phyloP scores from a whole-genome alignment of 75 land plant species.

The Ceratopteris richardii region DNA sequence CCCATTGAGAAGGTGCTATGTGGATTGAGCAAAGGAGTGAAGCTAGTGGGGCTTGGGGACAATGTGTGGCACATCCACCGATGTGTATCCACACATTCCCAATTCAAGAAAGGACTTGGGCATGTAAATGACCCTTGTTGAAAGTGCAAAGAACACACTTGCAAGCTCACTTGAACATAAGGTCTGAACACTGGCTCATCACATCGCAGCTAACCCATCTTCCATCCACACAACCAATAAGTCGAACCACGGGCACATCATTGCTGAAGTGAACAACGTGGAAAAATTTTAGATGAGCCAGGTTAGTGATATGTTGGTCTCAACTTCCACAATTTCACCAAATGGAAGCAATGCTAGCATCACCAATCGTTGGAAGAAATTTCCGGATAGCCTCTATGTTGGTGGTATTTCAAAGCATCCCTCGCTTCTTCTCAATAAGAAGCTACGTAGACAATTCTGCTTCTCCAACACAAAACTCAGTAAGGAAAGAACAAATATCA shows the following conservation, averaged over 20 bases:
- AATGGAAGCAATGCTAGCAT: conserved; percentile 51
- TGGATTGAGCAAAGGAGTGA: not conserved
- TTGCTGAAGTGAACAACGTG: too few species aligned
- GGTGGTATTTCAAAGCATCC: too few species aligned
- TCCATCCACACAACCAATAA: too few species aligned
- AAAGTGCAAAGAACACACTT: conserved; percentile 36
- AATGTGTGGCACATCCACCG: conserved; percentile 29
- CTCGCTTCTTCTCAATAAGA: too few species aligned
- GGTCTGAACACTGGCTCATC: conserved; percentile 17
- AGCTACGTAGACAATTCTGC: too few species aligned
- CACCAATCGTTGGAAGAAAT: conserved; percentile 11
- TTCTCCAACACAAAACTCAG: conserved; percentile 5
- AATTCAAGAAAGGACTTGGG: conserved; percentile 61
- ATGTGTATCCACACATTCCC: conserved; percentile 29
- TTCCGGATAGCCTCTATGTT: not conserved
- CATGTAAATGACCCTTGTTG: conserved; percentile 69
- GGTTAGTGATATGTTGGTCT: conserved; percentile 17
- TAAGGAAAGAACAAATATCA: conserved; percentile 58
- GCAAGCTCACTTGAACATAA: conserved; percentile 10
- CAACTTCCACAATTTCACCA: conserved; percentile 20
- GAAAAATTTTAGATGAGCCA: not conserved
- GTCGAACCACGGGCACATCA: too few species aligned
- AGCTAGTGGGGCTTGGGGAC: not conserved
- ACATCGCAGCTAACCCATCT: conserved; percentile 12
- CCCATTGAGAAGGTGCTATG: not conserved